These are phyloP conservation scores for Avena sativa DNA, from an alignment of 176 grass and related monocot genomes.

Conservation along the genomic window DNA sequence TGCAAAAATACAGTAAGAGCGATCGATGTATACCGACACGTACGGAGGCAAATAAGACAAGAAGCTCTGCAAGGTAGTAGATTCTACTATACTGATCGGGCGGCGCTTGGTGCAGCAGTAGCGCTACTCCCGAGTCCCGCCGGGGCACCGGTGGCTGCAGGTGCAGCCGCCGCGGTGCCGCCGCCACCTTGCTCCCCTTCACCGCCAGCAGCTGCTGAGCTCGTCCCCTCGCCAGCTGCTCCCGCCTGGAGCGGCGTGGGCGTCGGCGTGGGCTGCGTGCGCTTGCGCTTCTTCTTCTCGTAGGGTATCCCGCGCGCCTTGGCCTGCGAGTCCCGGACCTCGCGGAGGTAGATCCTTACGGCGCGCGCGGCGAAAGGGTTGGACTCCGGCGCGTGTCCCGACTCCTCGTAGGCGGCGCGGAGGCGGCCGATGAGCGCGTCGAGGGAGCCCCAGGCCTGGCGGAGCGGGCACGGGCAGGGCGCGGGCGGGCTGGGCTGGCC, in stretches of 20 bases:
- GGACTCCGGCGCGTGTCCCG: conserved; percentile 79
- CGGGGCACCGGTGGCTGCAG: conserved; percentile 1
- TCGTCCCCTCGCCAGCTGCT: conserved; percentile 31
- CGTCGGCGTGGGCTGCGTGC: conserved; percentile 38
- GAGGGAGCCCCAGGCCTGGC: conserved; percentile 95
- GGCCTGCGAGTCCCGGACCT: conserved; percentile 93
- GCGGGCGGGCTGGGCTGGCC: conserved; percentile 88
- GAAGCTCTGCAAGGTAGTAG: conserved; percentile 15
- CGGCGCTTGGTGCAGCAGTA: conserved; percentile 29
- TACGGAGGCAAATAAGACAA: conserved; percentile 53
- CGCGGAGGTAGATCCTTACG: conserved; percentile 96
- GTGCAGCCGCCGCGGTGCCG: not conserved
- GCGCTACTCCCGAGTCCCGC: not conserved
- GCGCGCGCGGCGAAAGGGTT: conserved; percentile 93
- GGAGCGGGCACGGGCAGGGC: conserved; percentile 83
- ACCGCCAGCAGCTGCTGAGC: not conserved
- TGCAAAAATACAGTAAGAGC: conserved; percentile 36
- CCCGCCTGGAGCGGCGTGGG: not conserved
- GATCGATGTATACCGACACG: conserved; percentile 51
- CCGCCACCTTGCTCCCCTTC: conserved; percentile 30
- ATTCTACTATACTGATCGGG: conserved; percentile 57
- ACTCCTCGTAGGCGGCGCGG: conserved; percentile 94
- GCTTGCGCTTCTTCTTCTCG: conserved; percentile 98
- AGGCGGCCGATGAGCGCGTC: conserved; percentile 95
- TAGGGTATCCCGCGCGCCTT: conserved; percentile 94